Percentiles rank a stretch among this genome's conserved stretches.
These are phyloP conservation scores for Notholithocarpus densiflorus DNA, from an alignment of 306 rosid genomes.

Conservation along the genomic window DNA sequence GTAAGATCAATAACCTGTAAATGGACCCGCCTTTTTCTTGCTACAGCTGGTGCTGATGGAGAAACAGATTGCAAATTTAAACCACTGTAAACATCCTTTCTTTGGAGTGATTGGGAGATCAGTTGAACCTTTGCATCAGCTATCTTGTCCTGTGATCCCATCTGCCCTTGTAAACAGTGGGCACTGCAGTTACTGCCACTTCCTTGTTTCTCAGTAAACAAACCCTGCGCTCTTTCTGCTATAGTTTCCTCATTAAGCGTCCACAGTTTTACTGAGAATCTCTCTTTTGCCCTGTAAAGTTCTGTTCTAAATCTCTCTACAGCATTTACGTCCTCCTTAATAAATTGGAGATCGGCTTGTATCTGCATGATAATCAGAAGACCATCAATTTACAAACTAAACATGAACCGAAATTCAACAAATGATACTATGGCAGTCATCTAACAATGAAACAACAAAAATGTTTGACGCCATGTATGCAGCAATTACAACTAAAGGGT, in stretches of 20 bases:
- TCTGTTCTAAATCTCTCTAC: slow-evolving; percentile 87
- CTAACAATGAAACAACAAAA: not conserved
- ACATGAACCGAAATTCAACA: not conserved
- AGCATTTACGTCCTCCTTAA: slow-evolving; percentile 78
- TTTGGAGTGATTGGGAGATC: slow-evolving; percentile 51
- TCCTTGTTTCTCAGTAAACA: slow-evolving; percentile 51
- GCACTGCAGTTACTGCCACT: slow-evolving; percentile 55
- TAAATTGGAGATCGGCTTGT: slow-evolving; percentile 81
- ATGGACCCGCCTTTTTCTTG: slow-evolving; percentile 82
- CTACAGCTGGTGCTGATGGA: slow-evolving; percentile 64
- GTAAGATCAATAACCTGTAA: slow-evolving; percentile 54
- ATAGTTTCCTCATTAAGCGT: slow-evolving; percentile 55
- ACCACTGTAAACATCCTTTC: slow-evolving; percentile 62
- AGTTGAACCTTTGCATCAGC: slow-evolving; percentile 56
- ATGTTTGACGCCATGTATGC: not conserved
- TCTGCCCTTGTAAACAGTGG: slow-evolving; percentile 49
- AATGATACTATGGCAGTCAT: not conserved
- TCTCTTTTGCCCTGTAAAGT: slow-evolving; percentile 63
- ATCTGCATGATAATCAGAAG: slow-evolving; percentile 44
- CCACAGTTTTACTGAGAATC: slow-evolving; percentile 46
- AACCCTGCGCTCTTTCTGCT: slow-evolving; percentile 62
- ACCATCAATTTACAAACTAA: slow-evolving; percentile 7
- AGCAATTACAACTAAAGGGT: not conserved
- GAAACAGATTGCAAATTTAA: slow-evolving; percentile 57
- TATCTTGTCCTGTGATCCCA: slow-evolving; percentile 59